phyloP scores from a whole-genome alignment of 257 asterid genomes.

The Solanum piurae region DNA sequence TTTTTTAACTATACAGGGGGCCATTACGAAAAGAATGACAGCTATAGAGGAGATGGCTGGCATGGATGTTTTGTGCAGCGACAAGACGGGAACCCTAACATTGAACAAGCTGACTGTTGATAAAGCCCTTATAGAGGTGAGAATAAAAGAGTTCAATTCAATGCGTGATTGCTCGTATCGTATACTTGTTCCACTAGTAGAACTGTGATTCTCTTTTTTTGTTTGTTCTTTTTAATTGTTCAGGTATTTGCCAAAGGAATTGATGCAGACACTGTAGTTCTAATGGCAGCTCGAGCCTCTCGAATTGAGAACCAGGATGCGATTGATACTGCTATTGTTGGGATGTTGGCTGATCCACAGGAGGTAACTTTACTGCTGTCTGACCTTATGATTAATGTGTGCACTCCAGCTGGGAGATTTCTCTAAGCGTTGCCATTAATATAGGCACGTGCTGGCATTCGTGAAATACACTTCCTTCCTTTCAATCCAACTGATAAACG shows the following conservation, averaged over 20 bases:
- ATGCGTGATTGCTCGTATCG: not conserved
- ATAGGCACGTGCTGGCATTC: constrained; percentile 93
- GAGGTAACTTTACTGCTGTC: constrained; percentile 39
- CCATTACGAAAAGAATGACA: constrained; percentile 97
- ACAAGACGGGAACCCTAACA: constrained; percentile 90
- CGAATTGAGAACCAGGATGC: constrained; percentile 95
- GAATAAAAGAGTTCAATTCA: not conserved
- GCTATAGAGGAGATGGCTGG: constrained; percentile 99
- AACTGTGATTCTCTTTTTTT: not conserved
- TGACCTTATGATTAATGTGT: not conserved
- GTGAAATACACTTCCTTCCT: constrained; percentile 91
- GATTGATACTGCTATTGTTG: constrained; percentile 86
- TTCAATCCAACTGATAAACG: constrained; percentile 78
- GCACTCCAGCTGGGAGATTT: not conserved
- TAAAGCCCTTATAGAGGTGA: constrained; percentile 84
- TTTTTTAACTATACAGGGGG: constrained; percentile 46
- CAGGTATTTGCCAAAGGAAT: constrained; percentile 72
- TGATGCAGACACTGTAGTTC: constrained; percentile 58
- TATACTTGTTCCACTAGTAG: not conserved
- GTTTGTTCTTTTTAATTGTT: not conserved
- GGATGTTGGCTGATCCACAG: constrained; percentile 96
- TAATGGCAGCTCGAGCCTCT: constrained; percentile 93
- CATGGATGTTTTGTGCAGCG: constrained; percentile 99
- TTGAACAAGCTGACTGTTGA: constrained; percentile 93
- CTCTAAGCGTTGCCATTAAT: not conserved